These are phyloP conservation scores for Akanthomyces dipterigenus DNA, from an alignment of 2,329 filamentous ascomycete genomes.

Conservation along the genomic window DNA sequence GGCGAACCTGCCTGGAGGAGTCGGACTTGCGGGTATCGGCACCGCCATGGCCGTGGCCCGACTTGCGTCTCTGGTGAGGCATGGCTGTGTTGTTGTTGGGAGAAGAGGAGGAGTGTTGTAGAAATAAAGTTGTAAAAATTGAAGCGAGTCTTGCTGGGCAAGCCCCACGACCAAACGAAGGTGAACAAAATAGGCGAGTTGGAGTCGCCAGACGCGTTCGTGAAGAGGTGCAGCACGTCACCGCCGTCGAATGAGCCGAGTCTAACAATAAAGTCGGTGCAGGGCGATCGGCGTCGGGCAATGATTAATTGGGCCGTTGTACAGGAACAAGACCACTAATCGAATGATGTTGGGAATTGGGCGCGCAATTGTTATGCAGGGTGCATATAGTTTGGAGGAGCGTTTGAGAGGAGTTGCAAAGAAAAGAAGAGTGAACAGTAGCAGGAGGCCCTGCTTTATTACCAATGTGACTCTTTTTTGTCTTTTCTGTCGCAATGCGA, in stretches of 20 bases:
- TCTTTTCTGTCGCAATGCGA: not conserved
- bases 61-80: constrained; percentile 52
- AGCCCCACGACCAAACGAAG: not conserved
- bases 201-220: not conserved
- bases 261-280: not conserved
- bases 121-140: not conserved
- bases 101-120: not conserved
- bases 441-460: constrained; percentile 5
- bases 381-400: not conserved
- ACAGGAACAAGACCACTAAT: constrained; percentile 1
- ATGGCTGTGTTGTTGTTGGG: constrained; percentile 26
- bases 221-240: not conserved
- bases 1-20: constrained; percentile 40
- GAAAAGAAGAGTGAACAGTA: not conserved
- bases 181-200: constrained; percentile 1
- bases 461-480: constrained; percentile 9
- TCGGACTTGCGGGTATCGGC: constrained; percentile 49
- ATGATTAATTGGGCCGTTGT: constrained; percentile 10
- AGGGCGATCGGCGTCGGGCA: constrained; percentile 4
- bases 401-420: not conserved
- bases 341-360: not conserved
- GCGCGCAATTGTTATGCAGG: not conserved
- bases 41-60: constrained; percentile 46
- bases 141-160: not conserved
- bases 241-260: constrained; percentile 2